Conservation (phyloP, 129 eudicot genomes). For the Saposhnikovia divaricata region DNA sequence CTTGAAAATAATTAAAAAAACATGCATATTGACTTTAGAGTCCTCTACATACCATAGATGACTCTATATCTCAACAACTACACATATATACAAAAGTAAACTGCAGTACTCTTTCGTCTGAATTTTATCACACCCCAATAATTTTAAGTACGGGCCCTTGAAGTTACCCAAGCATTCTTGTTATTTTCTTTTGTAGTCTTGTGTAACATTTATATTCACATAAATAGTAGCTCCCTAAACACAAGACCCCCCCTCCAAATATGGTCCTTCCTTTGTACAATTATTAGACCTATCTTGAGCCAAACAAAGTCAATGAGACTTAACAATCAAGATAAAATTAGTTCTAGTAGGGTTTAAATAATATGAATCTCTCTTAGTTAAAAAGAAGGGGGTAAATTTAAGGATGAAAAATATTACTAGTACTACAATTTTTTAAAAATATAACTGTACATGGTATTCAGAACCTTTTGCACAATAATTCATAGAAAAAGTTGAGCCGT, state of each 20-base stretch:
- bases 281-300: not conserved
- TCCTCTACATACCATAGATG: not conserved
- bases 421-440: not conserved
- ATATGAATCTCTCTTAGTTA: too few species aligned
- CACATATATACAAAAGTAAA: not conserved
- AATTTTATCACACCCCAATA: conserved; percentile 3
- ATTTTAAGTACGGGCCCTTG: conserved; percentile 2
- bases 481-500: conserved; percentile 30
- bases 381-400: not conserved
- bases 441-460: conserved; percentile 15
- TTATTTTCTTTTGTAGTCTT: conserved; percentile 1
- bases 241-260: not conserved
- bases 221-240: not conserved
- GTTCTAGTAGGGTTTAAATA: not conserved
- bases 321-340: not conserved
- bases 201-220: conserved; percentile 4
- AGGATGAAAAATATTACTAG: not conserved
- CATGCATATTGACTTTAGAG: not conserved
- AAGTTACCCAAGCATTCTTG: conserved; percentile 8
- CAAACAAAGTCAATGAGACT: not conserved
- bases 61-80: conserved; percentile 2
- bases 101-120: conserved; percentile 4
- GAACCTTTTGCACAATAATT: conserved; percentile 30
- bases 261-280: not conserved
- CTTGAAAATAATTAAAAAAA: not conserved